A percentile compares a stretch with the other conserved stretches of the same genome.
These are phyloP conservation scores for Heritiera fomes DNA, from an alignment of 345 rosid genomes.

Conservation along the genomic window DNA sequence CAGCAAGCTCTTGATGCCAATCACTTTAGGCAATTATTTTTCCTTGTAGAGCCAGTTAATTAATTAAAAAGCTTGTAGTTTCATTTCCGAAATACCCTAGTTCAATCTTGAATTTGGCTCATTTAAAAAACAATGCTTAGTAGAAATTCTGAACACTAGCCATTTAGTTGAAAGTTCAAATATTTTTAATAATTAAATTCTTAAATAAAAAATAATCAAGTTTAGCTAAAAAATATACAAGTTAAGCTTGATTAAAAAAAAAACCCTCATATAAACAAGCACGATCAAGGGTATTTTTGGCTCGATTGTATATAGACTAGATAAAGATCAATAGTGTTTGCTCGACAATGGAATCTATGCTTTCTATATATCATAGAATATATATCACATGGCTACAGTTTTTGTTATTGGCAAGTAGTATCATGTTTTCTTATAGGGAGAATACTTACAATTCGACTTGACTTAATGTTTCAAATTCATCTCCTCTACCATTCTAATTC, in stretches of 20 bases:
- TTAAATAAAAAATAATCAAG: not conserved
- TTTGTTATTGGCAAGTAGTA: not conserved
- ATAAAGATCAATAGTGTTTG: not conserved
- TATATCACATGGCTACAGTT: slow-evolving; percentile 13
- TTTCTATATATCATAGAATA: not conserved
- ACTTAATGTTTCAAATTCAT: slow-evolving; percentile 11
- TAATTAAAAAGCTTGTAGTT: not conserved
- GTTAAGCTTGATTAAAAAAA: no score
- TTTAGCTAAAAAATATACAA: not conserved
- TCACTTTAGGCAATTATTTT: not conserved
- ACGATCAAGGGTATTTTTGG: no score
- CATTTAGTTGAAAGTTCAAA: not conserved
- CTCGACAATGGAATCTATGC: not conserved
- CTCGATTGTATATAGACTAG: not conserved
- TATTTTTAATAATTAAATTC: not conserved
- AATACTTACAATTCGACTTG: not conserved
- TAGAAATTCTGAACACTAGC: not conserved
- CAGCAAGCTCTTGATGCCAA: not conserved
- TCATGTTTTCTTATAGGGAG: not conserved
- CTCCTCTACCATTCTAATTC: not conserved
- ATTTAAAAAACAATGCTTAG: not conserved
- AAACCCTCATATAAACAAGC: not conserved
- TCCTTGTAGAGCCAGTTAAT: not conserved
- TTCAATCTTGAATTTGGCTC: not conserved
- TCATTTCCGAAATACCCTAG: no score